Evolutionary conservation across 805 yeast species (phyloP), one percentile per base, ranked within the genome.

Genomic region (Monosporozyma siamensis): DNA sequence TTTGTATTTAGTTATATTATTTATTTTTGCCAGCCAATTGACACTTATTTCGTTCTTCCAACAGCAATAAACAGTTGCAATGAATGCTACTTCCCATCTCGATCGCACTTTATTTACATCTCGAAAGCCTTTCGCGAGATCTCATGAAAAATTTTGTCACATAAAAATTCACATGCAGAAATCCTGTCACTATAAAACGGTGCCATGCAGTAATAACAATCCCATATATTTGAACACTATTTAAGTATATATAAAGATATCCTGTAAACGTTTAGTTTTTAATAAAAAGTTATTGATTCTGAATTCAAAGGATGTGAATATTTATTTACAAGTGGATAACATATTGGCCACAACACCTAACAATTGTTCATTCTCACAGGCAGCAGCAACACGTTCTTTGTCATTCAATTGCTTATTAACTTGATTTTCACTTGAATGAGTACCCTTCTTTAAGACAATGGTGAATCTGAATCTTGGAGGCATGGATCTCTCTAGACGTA

Each of bases 331-430:
- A 3, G 92, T 82, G 29, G 83, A 72, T 44, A 92, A 71, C 99
- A 92, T 92, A 48, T 82, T 87, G 51, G 88, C 82, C 30, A 92
- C 83, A n/a, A 92, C 99, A 24, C 79, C 74, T 31, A 89, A 66
- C 34, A 92, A 68, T 66, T 92, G 98, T 44, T 84, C 95, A 55
- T 92, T 92, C 57, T 92, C 98, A 63, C 97, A 89, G 0, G 99
- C 99, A 22, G 98, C 98, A 25, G 95, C 94, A 0, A 92, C 97
- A 48, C 99, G 70, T 64, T 92, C 99, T 65, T 92, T 92, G 59
- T 92, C 99, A 57, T 92, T 92, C 46, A 92, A 72, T 65, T 92
- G 99, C 59, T 90, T 90, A 64, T 92, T 92, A 18, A 92, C 97
- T 59, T 92, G 98, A 50, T 75, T 76, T 59, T 92, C 98, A 58